A percentile compares a stretch with the other conserved stretches of the same genome.
Evolutionary conservation across 257 asterid genomes (phyloP).

Genomic region (Gentiana macrophylla): DNA sequence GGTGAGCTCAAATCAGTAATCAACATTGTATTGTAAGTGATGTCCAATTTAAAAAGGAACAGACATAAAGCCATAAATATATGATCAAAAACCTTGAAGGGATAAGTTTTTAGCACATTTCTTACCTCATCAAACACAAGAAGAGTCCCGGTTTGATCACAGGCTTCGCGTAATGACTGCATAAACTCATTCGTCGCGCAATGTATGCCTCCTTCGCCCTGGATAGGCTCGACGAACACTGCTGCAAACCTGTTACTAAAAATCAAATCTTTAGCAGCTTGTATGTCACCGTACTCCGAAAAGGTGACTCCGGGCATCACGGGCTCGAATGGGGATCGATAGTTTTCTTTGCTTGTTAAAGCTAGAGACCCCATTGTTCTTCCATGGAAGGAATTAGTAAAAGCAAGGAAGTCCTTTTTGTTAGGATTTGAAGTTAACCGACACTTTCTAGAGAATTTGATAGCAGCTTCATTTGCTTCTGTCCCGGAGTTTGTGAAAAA

Average conservation of each 20-base stretch:
- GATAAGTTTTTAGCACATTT: too few species aligned
- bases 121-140: constrained; percentile 93
- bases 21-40: too few species aligned
- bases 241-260: constrained; percentile 73
- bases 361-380: constrained; percentile 95
- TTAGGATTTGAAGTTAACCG: constrained; percentile 49
- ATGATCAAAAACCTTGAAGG: too few species aligned
- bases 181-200: constrained; percentile 66
- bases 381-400: constrained; percentile 79
- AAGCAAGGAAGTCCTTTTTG: constrained; percentile 60
- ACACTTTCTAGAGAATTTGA: constrained; percentile 80
- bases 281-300: constrained; percentile 58
- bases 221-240: constrained; percentile 88
- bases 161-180: constrained; percentile 59
- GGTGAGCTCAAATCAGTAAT: too few species aligned
- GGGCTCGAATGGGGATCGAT: constrained; percentile 79
- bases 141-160: constrained; percentile 66
- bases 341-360: constrained; percentile 77
- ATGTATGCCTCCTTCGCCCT: constrained; percentile 98
- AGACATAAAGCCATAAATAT: too few species aligned
- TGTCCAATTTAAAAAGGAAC: too few species aligned
- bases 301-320: constrained; percentile 94
- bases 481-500: constrained; percentile 94
- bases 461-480: constrained; percentile 97
- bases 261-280: constrained; percentile 57